Evolutionary conservation across 148 eudicot species (phyloP).

Genomic region (Nepenthes gracilis): DNA sequence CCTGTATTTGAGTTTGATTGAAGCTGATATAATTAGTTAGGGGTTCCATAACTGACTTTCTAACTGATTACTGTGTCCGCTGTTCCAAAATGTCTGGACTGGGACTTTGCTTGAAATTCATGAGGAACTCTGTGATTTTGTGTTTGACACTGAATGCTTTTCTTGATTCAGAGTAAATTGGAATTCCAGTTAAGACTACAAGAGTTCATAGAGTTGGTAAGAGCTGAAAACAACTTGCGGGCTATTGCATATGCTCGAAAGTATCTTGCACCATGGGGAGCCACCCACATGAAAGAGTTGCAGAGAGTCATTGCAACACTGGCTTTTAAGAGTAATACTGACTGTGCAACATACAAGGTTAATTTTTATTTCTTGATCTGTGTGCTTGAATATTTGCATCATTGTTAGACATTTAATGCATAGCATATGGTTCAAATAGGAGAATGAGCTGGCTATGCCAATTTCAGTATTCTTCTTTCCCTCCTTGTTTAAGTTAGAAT

Average conservation of each 20-base stretch:
- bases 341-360: constrained; percentile 86
- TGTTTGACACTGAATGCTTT: not conserved
- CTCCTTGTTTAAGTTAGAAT: no score
- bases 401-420: no score
- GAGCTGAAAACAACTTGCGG: constrained; percentile 62
- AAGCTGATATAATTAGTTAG: no score
- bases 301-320: constrained; percentile 85
- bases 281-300: constrained; percentile 86
- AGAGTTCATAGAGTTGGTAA: constrained; percentile 91
- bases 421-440: no score
- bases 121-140: not conserved
- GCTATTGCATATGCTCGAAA: constrained; percentile 84
- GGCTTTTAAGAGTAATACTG: constrained; percentile 88
- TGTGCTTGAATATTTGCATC: not conserved
- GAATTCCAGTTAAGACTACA: constrained; percentile 98
- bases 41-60: no score
- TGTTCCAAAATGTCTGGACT: not conserved
- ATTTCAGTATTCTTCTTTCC: no score
- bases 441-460: no score
- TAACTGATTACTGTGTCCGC: no score
- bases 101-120: not conserved
- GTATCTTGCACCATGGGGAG: constrained; percentile 91
- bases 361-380: constrained; percentile 7
- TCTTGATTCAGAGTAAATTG: constrained; percentile 64
- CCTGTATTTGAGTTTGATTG: no score